Evolutionary conservation across 2,329 filamentous ascomycete genomes (phyloP).

Genomic region (Arthrobotrys sinensis): DNA sequence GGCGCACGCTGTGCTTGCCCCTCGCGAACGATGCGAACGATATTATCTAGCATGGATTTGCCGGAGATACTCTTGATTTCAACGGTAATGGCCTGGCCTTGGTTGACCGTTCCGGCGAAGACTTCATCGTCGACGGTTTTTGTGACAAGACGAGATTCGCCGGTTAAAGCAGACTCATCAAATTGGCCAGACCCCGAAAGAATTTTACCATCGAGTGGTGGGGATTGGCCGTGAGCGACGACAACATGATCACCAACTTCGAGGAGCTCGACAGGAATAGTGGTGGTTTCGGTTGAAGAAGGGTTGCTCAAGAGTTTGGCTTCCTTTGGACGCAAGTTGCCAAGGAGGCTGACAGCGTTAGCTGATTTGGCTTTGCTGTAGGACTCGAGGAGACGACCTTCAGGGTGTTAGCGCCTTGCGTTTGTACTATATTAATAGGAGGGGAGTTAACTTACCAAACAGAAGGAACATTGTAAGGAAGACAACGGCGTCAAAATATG

Average conservation of each 20-base stretch:
- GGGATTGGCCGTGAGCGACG: conserved; percentile 84
- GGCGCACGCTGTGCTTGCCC: conserved; percentile 83
- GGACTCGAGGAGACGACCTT: conserved; percentile 82
- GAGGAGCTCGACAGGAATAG: conserved; percentile 77
- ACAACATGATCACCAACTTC: conserved; percentile 82
- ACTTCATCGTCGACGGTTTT: conserved; percentile 77
- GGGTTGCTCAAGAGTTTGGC: conserved; percentile 76
- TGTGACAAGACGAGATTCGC: conserved; percentile 78
- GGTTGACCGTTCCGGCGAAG: conserved; percentile 82
- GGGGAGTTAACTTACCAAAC: conserved; percentile 68
- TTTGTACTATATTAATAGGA: not conserved
- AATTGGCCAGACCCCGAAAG: conserved; percentile 76
- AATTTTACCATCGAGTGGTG: conserved; percentile 83
- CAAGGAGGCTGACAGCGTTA: conserved; percentile 84
- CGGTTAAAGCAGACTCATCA: conserved; percentile 91
- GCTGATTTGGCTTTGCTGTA: conserved; percentile 94
- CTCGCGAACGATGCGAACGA: conserved; percentile 82
- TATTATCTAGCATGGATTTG: conserved; percentile 83
- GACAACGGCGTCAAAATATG: conserved; percentile 92
- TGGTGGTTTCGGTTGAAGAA: conserved; percentile 69
- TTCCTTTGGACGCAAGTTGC: conserved; percentile 82
- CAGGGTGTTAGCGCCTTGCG: conserved; percentile 53
- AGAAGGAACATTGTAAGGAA: conserved; percentile 92
- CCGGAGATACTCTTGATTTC: conserved; percentile 77
- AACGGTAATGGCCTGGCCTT: conserved; percentile 75